Conservation (phyloP, 352 stramenopile genomes). For the Phytophthora crassamura region DNA sequence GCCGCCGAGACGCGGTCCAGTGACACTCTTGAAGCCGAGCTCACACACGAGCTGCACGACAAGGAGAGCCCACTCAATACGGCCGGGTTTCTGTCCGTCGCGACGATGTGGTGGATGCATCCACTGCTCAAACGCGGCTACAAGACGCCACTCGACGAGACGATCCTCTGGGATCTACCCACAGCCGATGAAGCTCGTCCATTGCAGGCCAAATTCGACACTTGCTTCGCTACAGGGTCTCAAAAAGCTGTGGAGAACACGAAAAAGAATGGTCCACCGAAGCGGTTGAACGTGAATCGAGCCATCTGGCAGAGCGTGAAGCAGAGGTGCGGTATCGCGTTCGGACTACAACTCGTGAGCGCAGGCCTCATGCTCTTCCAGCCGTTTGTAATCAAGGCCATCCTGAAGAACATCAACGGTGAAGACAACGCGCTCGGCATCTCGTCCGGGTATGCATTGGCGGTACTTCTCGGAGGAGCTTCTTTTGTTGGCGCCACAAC, state of each 20-base stretch:
- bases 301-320: slow-evolving; percentile 49
- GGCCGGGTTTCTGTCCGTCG: slow-evolving; percentile 44
- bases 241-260: not conserved
- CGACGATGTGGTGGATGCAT: slow-evolving; percentile 55
- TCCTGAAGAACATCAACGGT: slow-evolving; percentile 49
- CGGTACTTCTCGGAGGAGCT: slow-evolving; percentile 33
- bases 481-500: slow-evolving; percentile 46
- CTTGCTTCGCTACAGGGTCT: slow-evolving; percentile 28
- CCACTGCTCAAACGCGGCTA: slow-evolving; percentile 44
- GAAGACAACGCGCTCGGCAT: slow-evolving; percentile 48
- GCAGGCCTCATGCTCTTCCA: slow-evolving; percentile 46
- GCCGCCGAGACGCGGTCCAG: not conserved
- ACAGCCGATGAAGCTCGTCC: slow-evolving; percentile 33
- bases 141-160: slow-evolving; percentile 35
- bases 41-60: not conserved
- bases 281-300: slow-evolving; percentile 33
- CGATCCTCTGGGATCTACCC: slow-evolving; percentile 42
- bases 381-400: slow-evolving; percentile 64
- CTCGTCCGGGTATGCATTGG: slow-evolving; percentile 51
- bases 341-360: slow-evolving; percentile 42
- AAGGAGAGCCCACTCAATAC: slow-evolving; percentile 37
- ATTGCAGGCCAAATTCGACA: slow-evolving; percentile 43
- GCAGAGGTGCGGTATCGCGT: slow-evolving; percentile 31
- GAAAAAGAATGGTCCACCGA: not conserved
- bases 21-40: not conserved